Evolutionary conservation across 1,139 yeast genomes (phyloP), one percentile per base, ranked within the genome.

Genomic region (Magnusiomyces paraingens): DNA sequence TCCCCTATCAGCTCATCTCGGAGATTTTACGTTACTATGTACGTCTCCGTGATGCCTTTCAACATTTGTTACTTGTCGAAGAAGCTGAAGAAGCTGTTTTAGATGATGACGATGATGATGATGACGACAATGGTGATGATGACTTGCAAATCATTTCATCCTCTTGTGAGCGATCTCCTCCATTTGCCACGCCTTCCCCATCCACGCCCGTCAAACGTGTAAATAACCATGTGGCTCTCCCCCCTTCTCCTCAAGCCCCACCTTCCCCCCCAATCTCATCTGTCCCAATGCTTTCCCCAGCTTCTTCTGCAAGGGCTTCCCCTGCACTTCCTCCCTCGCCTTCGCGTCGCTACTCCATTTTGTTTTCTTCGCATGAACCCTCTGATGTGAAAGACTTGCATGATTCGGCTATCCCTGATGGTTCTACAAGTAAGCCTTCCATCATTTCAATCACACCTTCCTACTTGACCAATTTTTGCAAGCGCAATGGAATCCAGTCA

Each of bases 401-500:
- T 4, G 32, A 26, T 5, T 26, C 41, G 5, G 41, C 20, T 21
- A 3, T n/a, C 43, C 20, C 32, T 20, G n/a, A 20, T 20, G n/a
- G 36, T 15, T 21, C 47, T 8, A 44, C 6, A 12, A 14, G 38
- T 5, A 32, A 36, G n/a, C 49, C 49, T 18, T 15, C 49, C 10
- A 46, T 36, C 20, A 46, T 46, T 15, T 8, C 42, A 2, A 46
- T 46, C 18, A 22, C 41, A 3, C 49, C 49, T 3, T 36, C 49
- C 4, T 46, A 18, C n/a, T 26, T 46, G n/a, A 46, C 49, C 26
- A 46, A 32, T 26, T 46, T 46, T 46, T 46, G 42, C 42, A 46
- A 46, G 22, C 22, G 49, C n/a, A 46, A 46, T 14, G 49, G 49
- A 22, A 46, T 46, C 18, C 49, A 46, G 18, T 35, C 49, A 10